Conservation (phyloP, 2,329 filamentous ascomycete species). For the Coniochaeta sp. region DNA sequence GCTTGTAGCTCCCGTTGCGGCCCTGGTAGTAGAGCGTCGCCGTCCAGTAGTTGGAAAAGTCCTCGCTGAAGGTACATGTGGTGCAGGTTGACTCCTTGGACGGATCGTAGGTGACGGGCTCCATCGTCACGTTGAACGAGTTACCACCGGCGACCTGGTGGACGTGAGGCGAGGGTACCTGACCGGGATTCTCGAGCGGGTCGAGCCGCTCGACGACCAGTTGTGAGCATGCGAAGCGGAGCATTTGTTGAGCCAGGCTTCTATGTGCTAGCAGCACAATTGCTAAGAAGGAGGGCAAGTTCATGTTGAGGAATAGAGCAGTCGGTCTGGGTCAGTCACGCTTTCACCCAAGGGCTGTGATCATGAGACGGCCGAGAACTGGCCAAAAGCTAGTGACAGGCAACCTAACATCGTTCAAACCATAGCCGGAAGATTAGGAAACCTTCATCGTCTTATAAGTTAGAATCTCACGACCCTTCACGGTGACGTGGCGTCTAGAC, state of each 20-base stretch:
- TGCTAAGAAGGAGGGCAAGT: neutral
- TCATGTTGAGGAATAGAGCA: neutral
- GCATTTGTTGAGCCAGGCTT: neutral
- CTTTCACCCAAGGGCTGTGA: too few relatives aligned
- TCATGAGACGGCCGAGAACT: too few relatives aligned
- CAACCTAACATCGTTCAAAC: too few relatives aligned
- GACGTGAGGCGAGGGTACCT: conserved; percentile 22
- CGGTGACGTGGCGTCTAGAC: too few relatives aligned
- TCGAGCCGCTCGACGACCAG: conserved; percentile 11
- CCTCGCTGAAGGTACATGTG: conserved; percentile 24
- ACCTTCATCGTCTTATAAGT: too few relatives aligned
- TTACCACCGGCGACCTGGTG: conserved; percentile 32
- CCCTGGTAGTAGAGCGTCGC: conserved; percentile 20
- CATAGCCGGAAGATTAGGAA: too few relatives aligned
- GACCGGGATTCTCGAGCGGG: conserved; percentile 22
- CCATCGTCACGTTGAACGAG: conserved; percentile 30
- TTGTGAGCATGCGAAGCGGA: conserved; percentile 8
- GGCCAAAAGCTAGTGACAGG: too few relatives aligned
- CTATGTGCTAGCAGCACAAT: neutral
- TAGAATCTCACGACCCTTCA: too few relatives aligned
- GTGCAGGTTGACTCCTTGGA: conserved; percentile 16
- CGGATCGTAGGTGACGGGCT: conserved; percentile 13
- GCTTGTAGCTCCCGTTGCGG: conserved; percentile 22
- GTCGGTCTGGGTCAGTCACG: neutral
- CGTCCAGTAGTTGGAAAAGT: conserved; percentile 30